Evolutionary conservation across 192 early-diverging fungal species (phyloP), one percentile per base, ranked within the genome.

Genomic region (Podila verticillata): DNA sequence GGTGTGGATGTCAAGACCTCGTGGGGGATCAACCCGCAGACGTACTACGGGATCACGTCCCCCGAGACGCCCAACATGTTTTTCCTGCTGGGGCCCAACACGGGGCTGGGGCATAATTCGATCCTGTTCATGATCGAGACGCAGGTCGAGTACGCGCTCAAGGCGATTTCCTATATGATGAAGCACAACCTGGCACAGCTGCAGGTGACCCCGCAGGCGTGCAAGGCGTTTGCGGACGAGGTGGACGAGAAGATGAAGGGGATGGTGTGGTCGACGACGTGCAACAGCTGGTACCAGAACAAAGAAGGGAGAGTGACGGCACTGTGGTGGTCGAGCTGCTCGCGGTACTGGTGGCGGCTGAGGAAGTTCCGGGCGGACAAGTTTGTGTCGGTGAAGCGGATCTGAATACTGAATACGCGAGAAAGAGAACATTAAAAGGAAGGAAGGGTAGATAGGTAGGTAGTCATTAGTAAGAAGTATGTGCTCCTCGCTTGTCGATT

Each of bases 11-110:
- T 86, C 17, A 34, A 68, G 29, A 58, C 63, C 13, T 77, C 71
- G 3, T 86, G 84, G 83, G 83, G 67, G 28, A 66, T 81, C 26
- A 74, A 75, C 48, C 60, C 77, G 2, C 75, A 75, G 10, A 79
- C 85, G 0, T 89, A 78, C 71, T 78, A 85, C 24, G 85, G 88
- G 4, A 71, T 87, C 7, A 75, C 74, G 9, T 63, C 65, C 28
- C 26, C 71, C 24, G 88, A 85, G 10, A 87, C 85, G 28, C 89
- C 89, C 15, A 91, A 91, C 61, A 58, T 86, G 44, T 91, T 85
- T 61, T 70, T 85, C 49, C 62, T 89, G 73, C 82, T 88, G 17
- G 90, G 89, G 48, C 87, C 89, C 22, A 63, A 83, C 65, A 74
- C 82, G 39, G 87, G 82, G 4, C 65, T 90, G 2, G 68, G 75